phyloP scores from a whole-genome alignment of 2,329 filamentous ascomycete species.

The Pezicula radicicola region DNA sequence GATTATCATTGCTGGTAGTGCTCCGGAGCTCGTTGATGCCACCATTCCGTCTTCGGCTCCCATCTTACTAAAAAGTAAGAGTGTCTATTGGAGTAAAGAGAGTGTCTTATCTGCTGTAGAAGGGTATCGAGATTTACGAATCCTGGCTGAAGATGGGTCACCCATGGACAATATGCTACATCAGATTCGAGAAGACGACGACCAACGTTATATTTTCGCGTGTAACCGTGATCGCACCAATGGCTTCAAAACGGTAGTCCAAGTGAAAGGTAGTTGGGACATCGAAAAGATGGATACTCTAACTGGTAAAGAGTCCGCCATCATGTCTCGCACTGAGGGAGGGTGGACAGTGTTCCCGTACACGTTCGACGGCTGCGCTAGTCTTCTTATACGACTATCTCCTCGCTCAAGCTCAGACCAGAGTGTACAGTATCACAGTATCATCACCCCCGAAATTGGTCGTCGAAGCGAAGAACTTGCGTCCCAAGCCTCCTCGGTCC shows the following conservation, averaged over 20 bases:
- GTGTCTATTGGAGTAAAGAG: conserved; percentile 17
- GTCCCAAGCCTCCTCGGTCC: neutral
- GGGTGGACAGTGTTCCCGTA: conserved; percentile 24
- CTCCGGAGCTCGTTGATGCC: conserved; percentile 21
- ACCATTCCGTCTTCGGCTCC: conserved; percentile 9
- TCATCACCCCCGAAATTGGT: neutral
- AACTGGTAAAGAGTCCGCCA: conserved; percentile 12
- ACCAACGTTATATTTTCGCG: conserved; percentile 27
- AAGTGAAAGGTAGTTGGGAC: conserved; percentile 24
- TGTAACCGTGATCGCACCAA: conserved; percentile 27
- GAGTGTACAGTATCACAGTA: too few species aligned
- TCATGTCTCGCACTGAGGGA: conserved; percentile 2
- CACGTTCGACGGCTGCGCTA: conserved; percentile 27
- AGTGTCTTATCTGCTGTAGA: conserved; percentile 19
- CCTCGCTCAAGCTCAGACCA: conserved; percentile 1
- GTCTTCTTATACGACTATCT: conserved; percentile 22
- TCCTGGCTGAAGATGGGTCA: conserved; percentile 9
- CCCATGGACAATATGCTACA: conserved; percentile 20
- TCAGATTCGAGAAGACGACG: conserved; percentile 28
- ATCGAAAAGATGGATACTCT: conserved; percentile 26
- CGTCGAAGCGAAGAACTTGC: neutral
- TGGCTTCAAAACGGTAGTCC: conserved; percentile 15
- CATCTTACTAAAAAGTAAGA: conserved; percentile 9
- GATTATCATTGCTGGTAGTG: conserved; percentile 22
- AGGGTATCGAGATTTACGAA: conserved; percentile 19